These are phyloP conservation scores for Collybia nuda DNA, from an alignment of 768 basidiomycete genomes.

Conservation along the genomic window DNA sequence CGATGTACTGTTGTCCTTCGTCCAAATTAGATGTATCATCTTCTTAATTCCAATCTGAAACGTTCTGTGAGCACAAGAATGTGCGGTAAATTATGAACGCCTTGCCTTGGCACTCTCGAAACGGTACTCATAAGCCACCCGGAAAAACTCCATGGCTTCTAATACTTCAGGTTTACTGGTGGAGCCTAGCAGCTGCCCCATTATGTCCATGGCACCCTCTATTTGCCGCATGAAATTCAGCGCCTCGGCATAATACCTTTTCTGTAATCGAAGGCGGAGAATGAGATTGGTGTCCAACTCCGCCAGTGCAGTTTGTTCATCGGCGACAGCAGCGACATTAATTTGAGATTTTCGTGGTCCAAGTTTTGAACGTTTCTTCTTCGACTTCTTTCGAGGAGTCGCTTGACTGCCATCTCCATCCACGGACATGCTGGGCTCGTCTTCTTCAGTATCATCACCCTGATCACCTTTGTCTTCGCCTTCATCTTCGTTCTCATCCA, in stretches of 20 bases:
- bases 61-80: slow-evolving; percentile 5
- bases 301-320: slow-evolving; percentile 72
- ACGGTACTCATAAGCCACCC: slow-evolving; percentile 76
- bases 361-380: slow-evolving; percentile 43
- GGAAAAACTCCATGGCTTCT: slow-evolving; percentile 90
- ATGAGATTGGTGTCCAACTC: slow-evolving; percentile 67
- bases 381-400: slow-evolving; percentile 37
- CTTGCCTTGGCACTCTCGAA: slow-evolving; percentile 73
- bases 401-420: slow-evolving; percentile 34
- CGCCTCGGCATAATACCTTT: slow-evolving; percentile 86
- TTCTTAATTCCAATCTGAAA: slow-evolving; percentile 83
- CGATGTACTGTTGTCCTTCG: slow-evolving; percentile 86
- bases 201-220: slow-evolving; percentile 63
- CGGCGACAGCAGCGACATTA: slow-evolving; percentile 63
- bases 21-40: slow-evolving; percentile 98
- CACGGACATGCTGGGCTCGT: slow-evolving; percentile 29
- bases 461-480: slow-evolving; percentile 37
- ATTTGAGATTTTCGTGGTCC: slow-evolving; percentile 69
- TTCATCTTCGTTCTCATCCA: slow-evolving; percentile 44
- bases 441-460: slow-evolving; percentile 30
- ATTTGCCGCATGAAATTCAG: slow-evolving; percentile 72
- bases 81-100: not conserved
- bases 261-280: slow-evolving; percentile 66
- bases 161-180: slow-evolving; percentile 83
- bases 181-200: slow-evolving; percentile 80